These are phyloP conservation scores for Podila horticola DNA, from an alignment of 192 early-diverging fungal genomes.

Conservation along the genomic window DNA sequence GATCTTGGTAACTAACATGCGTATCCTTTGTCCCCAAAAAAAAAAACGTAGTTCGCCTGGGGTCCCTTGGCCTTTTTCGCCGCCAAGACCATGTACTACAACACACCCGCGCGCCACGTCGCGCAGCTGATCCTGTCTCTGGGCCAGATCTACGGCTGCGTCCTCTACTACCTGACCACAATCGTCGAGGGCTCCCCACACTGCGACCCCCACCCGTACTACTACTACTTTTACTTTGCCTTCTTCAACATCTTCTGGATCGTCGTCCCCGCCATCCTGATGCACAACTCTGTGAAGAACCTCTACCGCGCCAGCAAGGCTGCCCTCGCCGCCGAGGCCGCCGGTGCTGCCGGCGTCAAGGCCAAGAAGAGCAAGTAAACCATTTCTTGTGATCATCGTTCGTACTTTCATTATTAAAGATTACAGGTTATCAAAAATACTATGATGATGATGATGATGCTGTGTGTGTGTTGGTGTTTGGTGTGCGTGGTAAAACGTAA, in stretches of 20 bases:
- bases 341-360: constrained; percentile 38
- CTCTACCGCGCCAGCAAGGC: constrained; percentile 65
- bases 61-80: constrained; percentile 72
- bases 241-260: constrained; percentile 89
- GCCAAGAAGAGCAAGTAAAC: constrained; percentile 40
- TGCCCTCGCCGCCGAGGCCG: constrained; percentile 54
- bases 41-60: constrained; percentile 51
- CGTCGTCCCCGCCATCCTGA: constrained; percentile 67
- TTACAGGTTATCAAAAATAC: neutral
- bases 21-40: neutral
- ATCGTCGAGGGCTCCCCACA: constrained; percentile 72
- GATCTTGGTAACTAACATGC: constrained; percentile 3
- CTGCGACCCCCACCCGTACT: constrained; percentile 78
- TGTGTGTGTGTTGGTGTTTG: neutral
- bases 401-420: neutral
- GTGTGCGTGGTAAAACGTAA: neutral
- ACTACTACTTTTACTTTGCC: constrained; percentile 94
- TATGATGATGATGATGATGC: neutral
- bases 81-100: constrained; percentile 62
- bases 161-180: constrained; percentile 84
- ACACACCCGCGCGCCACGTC: constrained; percentile 64
- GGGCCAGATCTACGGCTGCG: constrained; percentile 84
- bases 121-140: constrained; percentile 70
- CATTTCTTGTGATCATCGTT: neutral
- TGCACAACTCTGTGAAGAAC: constrained; percentile 59